Evolutionary conservation across 73 alveolate genomes (phyloP).

Genomic region (Vitrella brassicaformis): DNA sequence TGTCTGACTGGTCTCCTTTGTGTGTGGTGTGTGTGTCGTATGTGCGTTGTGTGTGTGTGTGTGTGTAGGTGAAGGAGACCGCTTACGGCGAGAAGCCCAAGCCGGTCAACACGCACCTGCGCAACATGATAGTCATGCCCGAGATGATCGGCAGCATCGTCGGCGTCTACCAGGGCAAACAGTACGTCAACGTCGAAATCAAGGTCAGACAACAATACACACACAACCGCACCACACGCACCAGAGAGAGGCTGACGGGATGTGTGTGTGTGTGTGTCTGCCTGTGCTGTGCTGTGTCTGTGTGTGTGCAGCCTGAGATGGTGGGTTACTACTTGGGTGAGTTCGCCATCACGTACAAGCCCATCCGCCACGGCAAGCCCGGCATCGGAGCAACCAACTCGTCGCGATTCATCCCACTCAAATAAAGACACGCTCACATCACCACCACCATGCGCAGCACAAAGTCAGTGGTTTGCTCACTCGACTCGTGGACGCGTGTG

Average conservation of each 20-base stretch:
- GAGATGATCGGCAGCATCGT: conserved; percentile 74
- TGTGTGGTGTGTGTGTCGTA: too few relatives aligned
- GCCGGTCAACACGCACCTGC: conserved; percentile 79
- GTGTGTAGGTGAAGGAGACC: conserved; percentile 30
- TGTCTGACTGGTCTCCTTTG: too few relatives aligned
- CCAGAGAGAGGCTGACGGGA: too few relatives aligned
- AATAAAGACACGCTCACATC: too few relatives aligned
- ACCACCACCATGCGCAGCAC: too few relatives aligned
- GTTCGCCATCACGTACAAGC: conserved; percentile 81
- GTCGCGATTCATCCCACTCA: not conserved
- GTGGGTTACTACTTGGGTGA: conserved; percentile 84
- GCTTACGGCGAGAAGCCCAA: conserved; percentile 82
- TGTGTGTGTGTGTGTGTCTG: too few relatives aligned
- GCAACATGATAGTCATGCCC: conserved; percentile 68
- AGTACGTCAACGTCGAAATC: conserved; percentile 70
- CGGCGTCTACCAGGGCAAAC: conserved; percentile 77
- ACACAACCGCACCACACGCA: too few relatives aligned
- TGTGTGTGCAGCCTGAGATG: conserved; percentile 50
- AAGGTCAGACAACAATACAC: conserved; percentile 17
- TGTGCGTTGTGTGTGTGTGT: too few relatives aligned
- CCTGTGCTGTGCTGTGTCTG: too few relatives aligned
- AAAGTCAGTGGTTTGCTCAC: too few relatives aligned
- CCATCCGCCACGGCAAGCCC: conserved; percentile 76
- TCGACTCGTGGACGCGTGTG: too few relatives aligned
- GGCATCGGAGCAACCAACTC: conserved; percentile 35